Base-by-base conservation (phyloP, 352 stramenopile species). In the Albugo laibachii region DNA sequence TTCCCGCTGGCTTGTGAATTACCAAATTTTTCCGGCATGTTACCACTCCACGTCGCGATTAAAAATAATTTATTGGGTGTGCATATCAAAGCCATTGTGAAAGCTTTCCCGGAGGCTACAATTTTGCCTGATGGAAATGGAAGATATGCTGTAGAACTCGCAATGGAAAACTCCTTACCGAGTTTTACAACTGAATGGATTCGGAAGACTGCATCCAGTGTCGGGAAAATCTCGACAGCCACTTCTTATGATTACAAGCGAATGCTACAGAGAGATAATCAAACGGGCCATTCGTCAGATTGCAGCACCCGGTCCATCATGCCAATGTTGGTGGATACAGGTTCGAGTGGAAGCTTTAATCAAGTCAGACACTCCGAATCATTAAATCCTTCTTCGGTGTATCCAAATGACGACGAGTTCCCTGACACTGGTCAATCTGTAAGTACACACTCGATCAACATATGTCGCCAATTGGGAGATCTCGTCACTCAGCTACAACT, bases 31-130 rank as follows among this genome's bases (percentile, higher is more conserved):
- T 83, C 71, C 14, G 71, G 69, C 11, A 86, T 86, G 73, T 51
- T 83, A 50, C 76, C 76, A 14, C 55, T 89, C 34, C 77, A 89
- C 47, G 72, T 89, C 15, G 77, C 77, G n/a, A 77, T 89, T 47
- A 62, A 69, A 16, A 66, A 67, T 36, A 80, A 80, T 50, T 58
- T 80, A 31, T 63, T 68, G 1, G 71, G 65, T 0, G 45, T 86
- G 34, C 57, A 80, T 31, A 58, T 89, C 48, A 68, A 67, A 43
- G 52, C 57, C 47, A 55, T 89, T 41, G 50, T 87, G 45, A 45
- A 65, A 21, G 61, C 39, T 41, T 63, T 61, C 36, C 57, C 62
- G 1, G 55, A 68, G 27, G 64, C 63, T 14, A 61, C 65, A 21
- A 59, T 83, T 13, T 62, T 59, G 14, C 82, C 77, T 49, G 67